These are phyloP conservation scores for Cladorrhinum sp. DNA, from an alignment of 2,329 filamentous ascomycete species.

Conservation along the genomic window DNA sequence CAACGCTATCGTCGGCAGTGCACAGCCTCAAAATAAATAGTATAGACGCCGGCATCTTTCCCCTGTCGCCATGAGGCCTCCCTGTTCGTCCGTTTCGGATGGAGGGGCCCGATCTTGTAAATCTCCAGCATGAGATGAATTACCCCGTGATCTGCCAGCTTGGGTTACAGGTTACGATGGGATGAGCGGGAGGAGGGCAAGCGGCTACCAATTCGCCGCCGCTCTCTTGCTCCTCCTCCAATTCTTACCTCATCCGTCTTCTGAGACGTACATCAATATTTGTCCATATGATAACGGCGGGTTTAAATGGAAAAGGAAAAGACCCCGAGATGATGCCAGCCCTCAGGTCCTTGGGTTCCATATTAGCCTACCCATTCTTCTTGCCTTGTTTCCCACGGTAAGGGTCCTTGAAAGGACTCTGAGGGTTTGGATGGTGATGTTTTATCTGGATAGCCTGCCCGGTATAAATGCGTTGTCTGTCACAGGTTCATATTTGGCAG, in stretches of 20 bases:
- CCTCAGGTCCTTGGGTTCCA: background rate
- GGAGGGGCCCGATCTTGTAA: constrained; percentile 1
- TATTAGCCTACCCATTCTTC: constrained; percentile 1
- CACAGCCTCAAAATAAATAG: constrained; percentile 5
- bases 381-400: too few relatives aligned
- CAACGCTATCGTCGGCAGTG: constrained; percentile 1
- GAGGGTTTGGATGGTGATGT: background rate
- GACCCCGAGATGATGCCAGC: background rate
- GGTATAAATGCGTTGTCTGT: constrained; percentile 13
- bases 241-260: too few relatives aligned
- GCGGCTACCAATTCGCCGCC: too few relatives aligned
- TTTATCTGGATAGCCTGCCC: background rate
- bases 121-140: constrained; percentile 2
- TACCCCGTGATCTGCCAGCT: background rate
- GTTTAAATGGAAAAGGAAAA: background rate
- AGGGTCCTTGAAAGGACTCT: too few relatives aligned
- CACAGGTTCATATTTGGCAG: constrained; percentile 28
- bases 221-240: background rate
- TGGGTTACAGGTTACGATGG: too few relatives aligned
- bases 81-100: background rate
- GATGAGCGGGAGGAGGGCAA: too few relatives aligned
- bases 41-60: background rate
- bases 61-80: background rate
- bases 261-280: background rate
- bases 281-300: background rate